Conservation (phyloP, 2,329 filamentous ascomycete species). For the Fusarium sp. region DNA sequence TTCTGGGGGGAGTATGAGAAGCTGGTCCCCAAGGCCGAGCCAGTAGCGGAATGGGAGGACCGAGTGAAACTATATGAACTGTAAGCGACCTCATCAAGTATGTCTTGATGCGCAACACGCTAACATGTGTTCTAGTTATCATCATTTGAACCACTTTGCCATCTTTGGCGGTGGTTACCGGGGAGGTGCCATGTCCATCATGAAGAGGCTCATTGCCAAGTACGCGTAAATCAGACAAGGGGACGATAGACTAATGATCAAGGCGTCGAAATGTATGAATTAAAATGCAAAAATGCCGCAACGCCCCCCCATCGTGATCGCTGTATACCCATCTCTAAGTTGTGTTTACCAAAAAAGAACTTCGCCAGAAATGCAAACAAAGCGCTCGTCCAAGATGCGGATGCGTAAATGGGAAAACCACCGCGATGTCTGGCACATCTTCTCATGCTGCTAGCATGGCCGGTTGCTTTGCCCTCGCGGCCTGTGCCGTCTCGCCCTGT, state of each 20-base stretch:
- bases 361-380: slow-evolving; percentile 40
- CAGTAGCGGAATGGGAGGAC: slow-evolving; percentile 87
- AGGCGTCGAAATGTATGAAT: slow-evolving; percentile 26
- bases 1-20: slow-evolving; percentile 86
- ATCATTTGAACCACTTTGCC: slow-evolving; percentile 90
- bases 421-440: slow-evolving; percentile 2
- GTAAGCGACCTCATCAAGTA: slow-evolving; percentile 63
- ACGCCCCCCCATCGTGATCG: slow-evolving; percentile 49
- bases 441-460: slow-evolving; percentile 57
- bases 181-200: slow-evolving; percentile 82
- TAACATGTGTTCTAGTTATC: slow-evolving; percentile 71
- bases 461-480: slow-evolving; percentile 51
- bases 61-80: slow-evolving; percentile 86
- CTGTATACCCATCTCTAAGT: slow-evolving; percentile 47
- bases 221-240: slow-evolving; percentile 67
- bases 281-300: slow-evolving; percentile 39
- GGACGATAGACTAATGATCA: slow-evolving; percentile 15
- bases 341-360: slow-evolving; percentile 16
- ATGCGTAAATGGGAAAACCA: background rate
- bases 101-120: background rate
- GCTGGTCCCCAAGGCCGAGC: slow-evolving; percentile 84
- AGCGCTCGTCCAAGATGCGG: slow-evolving; percentile 24
- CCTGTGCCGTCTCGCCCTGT: slow-evolving; percentile 31
- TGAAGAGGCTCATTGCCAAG: slow-evolving; percentile 80
- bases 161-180: slow-evolving; percentile 88